Base-by-base conservation (phyloP, 2,329 filamentous ascomycete species). In the Calonectria henricotiae region DNA sequence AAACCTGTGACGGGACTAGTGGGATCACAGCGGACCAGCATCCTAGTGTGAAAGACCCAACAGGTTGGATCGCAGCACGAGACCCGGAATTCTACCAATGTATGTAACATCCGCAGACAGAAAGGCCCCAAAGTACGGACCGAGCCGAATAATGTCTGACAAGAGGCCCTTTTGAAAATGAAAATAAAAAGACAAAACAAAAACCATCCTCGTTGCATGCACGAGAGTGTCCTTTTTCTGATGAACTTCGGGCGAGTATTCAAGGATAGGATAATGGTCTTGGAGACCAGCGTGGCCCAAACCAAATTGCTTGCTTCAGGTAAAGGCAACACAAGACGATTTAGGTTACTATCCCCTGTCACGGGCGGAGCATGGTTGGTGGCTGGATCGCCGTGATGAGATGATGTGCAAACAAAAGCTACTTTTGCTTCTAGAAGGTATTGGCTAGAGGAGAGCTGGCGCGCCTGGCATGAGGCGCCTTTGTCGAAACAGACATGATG, bases 331-430 rank as follows among this genome's bases (percentile, higher is more conserved):
- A 63, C 51, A 25, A 46, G 20, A 62, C 37, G 32, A 67, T 25
- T 51, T 63, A 51, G 15, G 61, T 43, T 44, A n/a, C 12, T 6
- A 58, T 60, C 61, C 67, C 67, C 62, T 69, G 62, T 69, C 60
- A 49, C 25, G 44, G 62, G 44, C 62, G 62, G 17, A 64, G 37
- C 62, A 60, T 54, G 55, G 41, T 63, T 62, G 54, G 55, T 46
- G 55, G 32, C 55, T 55, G 44, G 55, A 47, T 49, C 37, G 65
- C 44, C 46, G 43, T 63, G 39, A 65, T 69, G 67, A 41, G 35
- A 69, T 60, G 67, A 69, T 55, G 25, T 11, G 37, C 30, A 51
- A 51, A 7, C 62, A 44, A 61, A 58, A 58, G 32, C 51, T 58
- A 58, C 51, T 58, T 55, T 58, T 58, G 51, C 32, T 58, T 61